phyloP scores from a whole-genome alignment of 2,329 filamentous ascomycete genomes.

The Arthroderma sp. region DNA sequence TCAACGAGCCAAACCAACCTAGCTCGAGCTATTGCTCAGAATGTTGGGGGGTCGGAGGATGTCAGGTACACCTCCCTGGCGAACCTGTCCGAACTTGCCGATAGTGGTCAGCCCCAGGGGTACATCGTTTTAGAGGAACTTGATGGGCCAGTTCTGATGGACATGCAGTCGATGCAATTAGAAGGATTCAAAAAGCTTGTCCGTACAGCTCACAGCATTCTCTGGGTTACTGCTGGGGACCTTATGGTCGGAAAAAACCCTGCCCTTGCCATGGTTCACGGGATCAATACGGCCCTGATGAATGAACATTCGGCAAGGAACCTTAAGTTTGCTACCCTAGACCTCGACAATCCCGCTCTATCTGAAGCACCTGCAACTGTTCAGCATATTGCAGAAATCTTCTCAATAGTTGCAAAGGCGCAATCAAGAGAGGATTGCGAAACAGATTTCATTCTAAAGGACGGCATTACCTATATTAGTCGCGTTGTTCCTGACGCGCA shows the following conservation, averaged over 20 bases:
- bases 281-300: background rate
- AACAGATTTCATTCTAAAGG: background rate
- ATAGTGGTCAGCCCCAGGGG: background rate
- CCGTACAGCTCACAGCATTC: background rate
- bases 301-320: background rate
- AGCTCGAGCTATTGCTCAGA: background rate
- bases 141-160: background rate
- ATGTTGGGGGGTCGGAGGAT: background rate
- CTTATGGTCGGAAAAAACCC: slow-evolving; percentile 3
- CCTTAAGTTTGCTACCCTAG: background rate
- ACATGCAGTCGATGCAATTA: background rate
- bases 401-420: background rate
- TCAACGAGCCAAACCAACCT: background rate
- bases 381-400: background rate
- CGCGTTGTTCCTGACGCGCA: background rate
- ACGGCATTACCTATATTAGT: background rate
- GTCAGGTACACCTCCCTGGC: background rate
- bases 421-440: background rate
- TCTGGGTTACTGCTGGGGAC: slow-evolving; percentile 7
- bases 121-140: background rate
- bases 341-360: background rate
- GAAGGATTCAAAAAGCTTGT: background rate
- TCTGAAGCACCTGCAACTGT: background rate
- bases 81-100: background rate
- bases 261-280: slow-evolving; percentile 7